Evolutionary conservation across 345 rosid genomes (phyloP).

Genomic region (Populus tremula): DNA sequence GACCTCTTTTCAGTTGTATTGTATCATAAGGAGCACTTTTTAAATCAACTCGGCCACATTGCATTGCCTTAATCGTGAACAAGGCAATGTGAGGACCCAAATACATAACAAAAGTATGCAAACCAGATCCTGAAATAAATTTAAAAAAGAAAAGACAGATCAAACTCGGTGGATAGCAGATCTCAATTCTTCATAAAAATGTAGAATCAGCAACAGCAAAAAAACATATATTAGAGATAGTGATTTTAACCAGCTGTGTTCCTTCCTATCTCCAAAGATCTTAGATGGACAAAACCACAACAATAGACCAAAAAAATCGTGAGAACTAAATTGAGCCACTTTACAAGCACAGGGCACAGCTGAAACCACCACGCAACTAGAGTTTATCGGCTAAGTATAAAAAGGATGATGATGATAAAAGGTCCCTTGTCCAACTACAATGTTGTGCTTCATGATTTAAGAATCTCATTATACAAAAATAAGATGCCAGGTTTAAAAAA

Average conservation of each 20-base stretch:
- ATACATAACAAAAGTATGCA: constrained; percentile 96
- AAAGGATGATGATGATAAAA: not conserved
- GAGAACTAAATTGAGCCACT: not conserved
- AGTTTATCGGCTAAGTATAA: not conserved
- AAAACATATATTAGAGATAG: not conserved
- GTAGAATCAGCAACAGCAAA: not conserved
- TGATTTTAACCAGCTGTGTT: not conserved
- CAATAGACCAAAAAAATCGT: not conserved
- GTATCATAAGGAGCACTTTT: constrained; percentile 97
- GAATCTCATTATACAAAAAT: not conserved
- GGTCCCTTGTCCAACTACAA: not conserved
- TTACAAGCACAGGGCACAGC: not conserved
- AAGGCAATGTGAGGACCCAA: constrained; percentile 96
- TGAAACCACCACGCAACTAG: constrained; percentile 1
- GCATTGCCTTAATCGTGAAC: constrained; percentile 90
- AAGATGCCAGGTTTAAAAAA: not conserved
- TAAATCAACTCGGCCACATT: constrained; percentile 86
- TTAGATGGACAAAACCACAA: not conserved
- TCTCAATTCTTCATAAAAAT: not conserved
- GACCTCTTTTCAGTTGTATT: constrained; percentile 73
- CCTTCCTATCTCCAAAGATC: not conserved
- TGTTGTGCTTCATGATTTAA: not conserved
- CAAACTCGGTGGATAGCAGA: not conserved
- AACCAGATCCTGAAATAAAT: constrained; percentile 74
- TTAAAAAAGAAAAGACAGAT: not conserved